Conservation (phyloP, 176 grass and related monocot species). For the Puccinellia tenuiflora region DNA sequence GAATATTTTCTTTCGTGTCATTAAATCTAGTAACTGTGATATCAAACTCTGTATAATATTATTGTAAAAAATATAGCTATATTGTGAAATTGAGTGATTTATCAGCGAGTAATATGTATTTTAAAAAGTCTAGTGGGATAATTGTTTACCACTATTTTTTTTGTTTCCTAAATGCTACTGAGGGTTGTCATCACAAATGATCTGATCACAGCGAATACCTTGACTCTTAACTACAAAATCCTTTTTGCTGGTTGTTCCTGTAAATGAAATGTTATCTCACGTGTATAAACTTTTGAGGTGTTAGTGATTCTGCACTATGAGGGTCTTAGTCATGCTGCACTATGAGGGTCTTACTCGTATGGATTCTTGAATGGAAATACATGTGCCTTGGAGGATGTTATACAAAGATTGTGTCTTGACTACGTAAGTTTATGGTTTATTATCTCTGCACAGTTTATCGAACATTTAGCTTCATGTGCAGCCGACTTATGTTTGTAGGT, state of each 20-base stretch:
- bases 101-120: neutral
- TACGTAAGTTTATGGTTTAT: neutral
- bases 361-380: neutral
- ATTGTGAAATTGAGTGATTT: neutral
- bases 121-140: neutral
- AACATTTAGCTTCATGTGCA: neutral
- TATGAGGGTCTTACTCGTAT: neutral
- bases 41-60: neutral
- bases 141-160: neutral
- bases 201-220: neutral
- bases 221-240: neutral
- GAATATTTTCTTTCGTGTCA: neutral
- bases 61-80: neutral
- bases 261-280: neutral
- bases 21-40: neutral
- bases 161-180: neutral
- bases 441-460: neutral
- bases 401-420: neutral
- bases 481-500: neutral
- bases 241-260: neutral
- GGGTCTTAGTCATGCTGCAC: neutral
- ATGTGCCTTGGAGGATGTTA: neutral
- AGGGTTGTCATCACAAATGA: neutral
- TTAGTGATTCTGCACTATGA: neutral
- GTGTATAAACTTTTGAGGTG: neutral